phyloP scores from a whole-genome alignment of 495 filamentous ascomycete genomes.

The Trypethelium eluteriae region DNA sequence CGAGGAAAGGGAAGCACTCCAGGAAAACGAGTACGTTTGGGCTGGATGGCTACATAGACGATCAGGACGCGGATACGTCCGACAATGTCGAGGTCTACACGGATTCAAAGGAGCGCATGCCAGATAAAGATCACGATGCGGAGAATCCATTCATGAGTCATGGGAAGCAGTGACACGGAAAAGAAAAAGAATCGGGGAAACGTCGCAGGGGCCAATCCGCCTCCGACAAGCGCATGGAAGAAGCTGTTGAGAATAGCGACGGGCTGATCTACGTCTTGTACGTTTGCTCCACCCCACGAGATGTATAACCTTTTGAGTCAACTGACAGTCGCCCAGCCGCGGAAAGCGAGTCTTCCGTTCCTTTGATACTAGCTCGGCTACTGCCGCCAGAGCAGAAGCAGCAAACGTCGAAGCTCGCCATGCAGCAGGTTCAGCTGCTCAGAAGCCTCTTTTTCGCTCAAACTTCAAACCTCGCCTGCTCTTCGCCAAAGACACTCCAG shows the following conservation, averaged over 20 bases:
- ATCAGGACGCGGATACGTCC: slow-evolving; percentile 39
- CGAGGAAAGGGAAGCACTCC: slow-evolving; percentile 46
- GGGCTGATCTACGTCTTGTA: slow-evolving; percentile 84
- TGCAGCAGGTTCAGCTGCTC: slow-evolving; percentile 25
- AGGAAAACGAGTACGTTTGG: slow-evolving; percentile 53
- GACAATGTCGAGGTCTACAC: slow-evolving; percentile 74
- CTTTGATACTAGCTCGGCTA: slow-evolving; percentile 45
- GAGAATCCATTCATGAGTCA: slow-evolving; percentile 66
- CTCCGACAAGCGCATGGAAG: slow-evolving; percentile 47
- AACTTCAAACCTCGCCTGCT: slow-evolving; percentile 78
- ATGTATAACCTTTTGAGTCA: not conserved
- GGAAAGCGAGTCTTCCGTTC: slow-evolving; percentile 80
- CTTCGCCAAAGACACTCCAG: slow-evolving; percentile 53
- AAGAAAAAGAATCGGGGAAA: slow-evolving; percentile 11
- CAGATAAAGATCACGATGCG: slow-evolving; percentile 54
- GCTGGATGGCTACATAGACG: slow-evolving; percentile 59
- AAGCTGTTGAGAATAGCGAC: slow-evolving; percentile 58
- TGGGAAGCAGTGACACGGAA: slow-evolving; percentile 13
- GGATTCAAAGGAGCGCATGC: slow-evolving; percentile 79
- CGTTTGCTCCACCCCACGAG: slow-evolving; percentile 39
- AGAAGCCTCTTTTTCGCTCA: slow-evolving; percentile 58
- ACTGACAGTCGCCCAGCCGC: slow-evolving; percentile 53
- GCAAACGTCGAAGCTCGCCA: slow-evolving; percentile 40
- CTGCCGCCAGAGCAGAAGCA: slow-evolving; percentile 44
- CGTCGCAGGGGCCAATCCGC: slow-evolving; percentile 8